These are phyloP conservation scores for Lumnitzera littorea DNA, from an alignment of 345 rosid genomes.

Conservation along the genomic window DNA sequence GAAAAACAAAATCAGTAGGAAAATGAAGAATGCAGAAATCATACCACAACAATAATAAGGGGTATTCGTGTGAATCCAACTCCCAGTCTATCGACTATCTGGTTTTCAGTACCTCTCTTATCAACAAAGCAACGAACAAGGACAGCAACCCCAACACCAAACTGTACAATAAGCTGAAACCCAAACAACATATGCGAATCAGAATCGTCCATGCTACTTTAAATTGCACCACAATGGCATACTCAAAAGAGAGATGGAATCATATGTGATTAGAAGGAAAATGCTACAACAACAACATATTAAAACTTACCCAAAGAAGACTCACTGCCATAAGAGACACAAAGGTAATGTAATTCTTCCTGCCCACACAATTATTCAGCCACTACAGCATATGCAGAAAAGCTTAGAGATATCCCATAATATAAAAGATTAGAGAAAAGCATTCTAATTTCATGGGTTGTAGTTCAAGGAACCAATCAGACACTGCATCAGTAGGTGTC, in stretches of 20 bases:
- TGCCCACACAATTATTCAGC: constrained; percentile 93
- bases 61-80: constrained; percentile 76
- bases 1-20: neutral
- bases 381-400: constrained; percentile 43
- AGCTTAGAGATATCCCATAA: constrained; percentile 2
- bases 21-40: constrained; percentile 12
- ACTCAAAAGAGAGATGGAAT: neutral
- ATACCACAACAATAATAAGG: constrained; percentile 75
- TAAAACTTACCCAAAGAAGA: constrained; percentile 72
- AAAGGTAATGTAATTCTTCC: constrained; percentile 81
- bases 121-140: constrained; percentile 84
- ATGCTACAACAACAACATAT: constrained; percentile 2
- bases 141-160: constrained; percentile 81
- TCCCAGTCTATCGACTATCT: constrained; percentile 74
- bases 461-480: too few species aligned
- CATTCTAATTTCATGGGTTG: constrained; percentile 3
- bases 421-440: neutral
- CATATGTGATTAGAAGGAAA: neutral
- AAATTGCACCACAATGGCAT: too few species aligned
- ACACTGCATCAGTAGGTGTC: too few species aligned
- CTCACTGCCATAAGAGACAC: constrained; percentile 84
- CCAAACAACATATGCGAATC: constrained; percentile 3
- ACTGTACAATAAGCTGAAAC: constrained; percentile 75
- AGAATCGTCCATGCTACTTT: neutral
- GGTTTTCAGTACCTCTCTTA: constrained; percentile 55